These are phyloP conservation scores for Cyberlindnera lachancei DNA, from an alignment of 805 yeast genomes.

Conservation along the genomic window DNA sequence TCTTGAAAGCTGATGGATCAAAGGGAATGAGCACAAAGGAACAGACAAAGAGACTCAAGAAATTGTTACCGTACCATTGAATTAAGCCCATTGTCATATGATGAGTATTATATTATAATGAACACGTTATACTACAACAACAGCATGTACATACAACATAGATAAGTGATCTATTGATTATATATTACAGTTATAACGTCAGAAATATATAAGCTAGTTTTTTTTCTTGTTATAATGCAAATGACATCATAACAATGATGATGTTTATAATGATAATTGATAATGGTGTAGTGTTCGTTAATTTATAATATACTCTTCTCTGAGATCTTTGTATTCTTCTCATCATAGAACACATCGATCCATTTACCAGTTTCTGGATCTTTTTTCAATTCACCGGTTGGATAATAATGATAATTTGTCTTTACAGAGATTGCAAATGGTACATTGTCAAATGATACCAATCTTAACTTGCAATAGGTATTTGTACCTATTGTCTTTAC, in stretches of 20 bases:
- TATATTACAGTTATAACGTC: neutral
- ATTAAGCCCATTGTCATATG: no score
- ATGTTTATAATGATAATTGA: no score
- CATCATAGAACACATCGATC: constrained; percentile 44
- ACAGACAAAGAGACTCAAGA: constrained; percentile 53
- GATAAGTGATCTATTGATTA: neutral
- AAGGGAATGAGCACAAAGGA: constrained; percentile 46
- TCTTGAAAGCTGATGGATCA: constrained; percentile 51
- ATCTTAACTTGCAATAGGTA: constrained; percentile 71
- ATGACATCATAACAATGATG: neutral
- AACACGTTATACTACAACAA: no score
- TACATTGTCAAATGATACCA: constrained; percentile 78
- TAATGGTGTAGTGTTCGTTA: neutral
- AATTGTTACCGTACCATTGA: constrained; percentile 32
- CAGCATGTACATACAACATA: neutral
- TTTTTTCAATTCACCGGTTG: constrained; percentile 55
- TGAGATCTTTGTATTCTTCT: constrained; percentile 23
- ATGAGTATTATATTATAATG: no score
- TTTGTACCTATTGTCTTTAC: constrained; percentile 70
- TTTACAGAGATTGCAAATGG: constrained; percentile 82
- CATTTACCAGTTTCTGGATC: constrained; percentile 40
- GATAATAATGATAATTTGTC: constrained; percentile 85
- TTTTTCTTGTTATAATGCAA: no score
- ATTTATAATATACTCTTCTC: constrained; percentile 13
- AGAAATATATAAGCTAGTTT: neutral